Base-by-base conservation (phyloP, 202 grass and related monocot genomes). In the Digitaria exilis region DNA sequence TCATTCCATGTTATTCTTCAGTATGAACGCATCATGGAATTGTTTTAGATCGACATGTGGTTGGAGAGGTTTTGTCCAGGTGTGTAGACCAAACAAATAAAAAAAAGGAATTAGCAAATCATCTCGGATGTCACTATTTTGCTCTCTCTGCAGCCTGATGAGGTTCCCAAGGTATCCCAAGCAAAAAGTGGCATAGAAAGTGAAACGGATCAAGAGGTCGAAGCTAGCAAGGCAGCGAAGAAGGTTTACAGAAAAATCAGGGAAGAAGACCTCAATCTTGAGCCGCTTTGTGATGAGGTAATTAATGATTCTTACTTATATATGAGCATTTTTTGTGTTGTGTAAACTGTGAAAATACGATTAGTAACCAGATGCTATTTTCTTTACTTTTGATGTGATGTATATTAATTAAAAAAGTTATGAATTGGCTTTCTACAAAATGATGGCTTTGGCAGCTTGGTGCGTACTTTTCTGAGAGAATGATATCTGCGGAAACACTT, bases 41-140 rank as follows among this genome's bases (percentile, higher is more conserved):
- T 99, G 96, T 71, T 99, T 96, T 70, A 92, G 93, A 86, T 71
- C 84, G 4, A 94, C 4, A n/a, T 99, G 96, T 87, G 96, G 93
- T 46, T 99, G 85, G 91, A 90, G 65, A 71, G 91, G 96, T 73
- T 5, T 3, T 74, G 32, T 70, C 30, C 32, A 83, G 78, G 94
- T 91, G 85, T 10, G 17, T 83, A 6, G 65, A 75, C 4, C 24
- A 65, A 76, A 66, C 17, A 46, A 68, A 90, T 21, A 11, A 45
- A 73, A 2, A 46, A 60, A 81, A 79, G 69, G 2, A 75, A 78
- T 41, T 59, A 79, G 65, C 64, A 68, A 76, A 71, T 12, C 21
- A 83, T 63, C 18, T 68, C 75, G 59, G 59, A 70, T 72, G 9
- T 61, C 54, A 44, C 39, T 85, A 24, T 39, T 61, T 42, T 46